Evolutionary conservation across 306 rosid genomes (phyloP).

Genomic region (Trifolium dubium): DNA sequence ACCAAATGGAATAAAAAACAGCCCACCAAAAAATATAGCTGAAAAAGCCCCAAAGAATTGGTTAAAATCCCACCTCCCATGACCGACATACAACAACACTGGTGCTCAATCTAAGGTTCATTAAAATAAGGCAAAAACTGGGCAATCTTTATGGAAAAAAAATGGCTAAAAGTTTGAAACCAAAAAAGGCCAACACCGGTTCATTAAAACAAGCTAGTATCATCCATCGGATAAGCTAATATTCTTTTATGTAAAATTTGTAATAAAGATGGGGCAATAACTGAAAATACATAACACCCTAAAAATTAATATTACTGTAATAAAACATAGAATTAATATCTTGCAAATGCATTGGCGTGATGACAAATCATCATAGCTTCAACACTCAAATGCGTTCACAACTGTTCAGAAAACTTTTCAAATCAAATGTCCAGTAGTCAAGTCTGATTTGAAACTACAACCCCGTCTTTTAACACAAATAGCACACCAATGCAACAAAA

Average conservation of each 20-base stretch:
- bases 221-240: neutral
- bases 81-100: neutral
- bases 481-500: conserved; percentile 1
- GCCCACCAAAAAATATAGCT: neutral
- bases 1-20: conserved; percentile 4
- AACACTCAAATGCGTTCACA: neutral
- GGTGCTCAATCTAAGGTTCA: neutral
- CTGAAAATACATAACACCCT: too few relatives aligned
- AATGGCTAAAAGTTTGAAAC: neutral
- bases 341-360: too few relatives aligned
- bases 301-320: too few relatives aligned
- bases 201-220: neutral
- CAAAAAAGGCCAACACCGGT: neutral
- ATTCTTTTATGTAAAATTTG: neutral
- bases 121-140: neutral
- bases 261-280: too few relatives aligned
- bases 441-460: neutral
- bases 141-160: neutral
- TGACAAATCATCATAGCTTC: neutral
- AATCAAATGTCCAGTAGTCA: neutral
- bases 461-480: neutral
- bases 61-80: neutral
- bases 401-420: conserved; percentile 10
- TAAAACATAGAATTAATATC: too few relatives aligned
- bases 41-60: neutral